phyloP scores from a whole-genome alignment of 2,329 filamentous ascomycete species.

The Fusarium cyanostomum region DNA sequence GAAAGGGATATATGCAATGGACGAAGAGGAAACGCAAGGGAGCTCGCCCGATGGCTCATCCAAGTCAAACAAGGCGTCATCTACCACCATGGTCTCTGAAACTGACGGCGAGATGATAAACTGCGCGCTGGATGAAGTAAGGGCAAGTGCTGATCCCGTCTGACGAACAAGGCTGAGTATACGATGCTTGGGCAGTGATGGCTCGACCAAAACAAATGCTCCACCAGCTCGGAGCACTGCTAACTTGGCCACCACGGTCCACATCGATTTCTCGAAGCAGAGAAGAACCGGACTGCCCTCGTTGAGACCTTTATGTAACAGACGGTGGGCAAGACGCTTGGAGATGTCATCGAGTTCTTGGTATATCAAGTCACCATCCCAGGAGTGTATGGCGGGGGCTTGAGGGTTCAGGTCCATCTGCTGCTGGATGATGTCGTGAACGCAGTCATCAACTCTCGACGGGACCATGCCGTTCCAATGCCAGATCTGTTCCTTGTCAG shows the following conservation, averaged over 20 bases:
- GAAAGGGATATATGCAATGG: not conserved
- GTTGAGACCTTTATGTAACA: too few relatives aligned
- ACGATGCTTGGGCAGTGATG: too few relatives aligned
- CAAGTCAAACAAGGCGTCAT: not conserved
- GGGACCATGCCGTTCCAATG: constrained; percentile 32
- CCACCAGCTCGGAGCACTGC: not conserved
- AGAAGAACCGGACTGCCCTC: not conserved
- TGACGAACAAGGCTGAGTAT: too few relatives aligned
- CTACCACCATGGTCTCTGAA: not conserved
- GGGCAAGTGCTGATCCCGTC: too few relatives aligned
- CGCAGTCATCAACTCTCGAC: constrained; percentile 2
- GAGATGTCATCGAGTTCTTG: constrained; percentile 15
- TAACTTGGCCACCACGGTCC: not conserved
- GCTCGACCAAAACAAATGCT: not conserved
- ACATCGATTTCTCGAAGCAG: constrained; percentile 2
- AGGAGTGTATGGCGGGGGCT: constrained; percentile 32
- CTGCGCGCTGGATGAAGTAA: too few relatives aligned
- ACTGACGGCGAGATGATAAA: too few relatives aligned
- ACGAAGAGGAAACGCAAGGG: not conserved
- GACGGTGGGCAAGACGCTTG: too few relatives aligned
- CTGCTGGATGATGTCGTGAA: constrained; percentile 36
- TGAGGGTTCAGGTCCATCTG: not conserved
- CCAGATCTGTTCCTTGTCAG: constrained; percentile 13
- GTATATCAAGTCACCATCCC: constrained; percentile 43
- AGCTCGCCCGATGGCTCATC: too few relatives aligned